These are phyloP conservation scores for Gentiana dahurica DNA, from an alignment of 257 asterid species.

Conservation along the genomic window DNA sequence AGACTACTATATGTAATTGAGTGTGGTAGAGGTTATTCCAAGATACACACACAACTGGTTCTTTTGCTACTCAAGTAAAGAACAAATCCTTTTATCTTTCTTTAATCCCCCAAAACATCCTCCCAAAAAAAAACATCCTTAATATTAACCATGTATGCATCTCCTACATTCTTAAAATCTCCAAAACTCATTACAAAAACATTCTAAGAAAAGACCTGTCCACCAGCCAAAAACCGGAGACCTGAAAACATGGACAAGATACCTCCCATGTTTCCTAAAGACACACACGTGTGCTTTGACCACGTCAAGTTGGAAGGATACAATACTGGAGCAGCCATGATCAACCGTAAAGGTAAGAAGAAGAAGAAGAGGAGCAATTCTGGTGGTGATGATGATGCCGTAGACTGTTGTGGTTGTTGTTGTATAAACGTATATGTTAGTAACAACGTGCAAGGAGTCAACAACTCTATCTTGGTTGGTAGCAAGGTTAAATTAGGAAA, in stretches of 20 bases:
- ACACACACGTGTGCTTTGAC: constrained; percentile 10
- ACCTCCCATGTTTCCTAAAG: constrained; percentile 10
- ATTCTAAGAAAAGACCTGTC: constrained; percentile 4
- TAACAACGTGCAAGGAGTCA: constrained; percentile 65
- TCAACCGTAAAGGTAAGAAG: neutral
- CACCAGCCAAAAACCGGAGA: constrained; percentile 8
- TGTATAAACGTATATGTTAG: constrained; percentile 39
- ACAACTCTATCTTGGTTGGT: constrained; percentile 61
- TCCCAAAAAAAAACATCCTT: too few relatives aligned
- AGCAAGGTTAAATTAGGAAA: constrained; percentile 60
- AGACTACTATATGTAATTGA: constrained; percentile 8
- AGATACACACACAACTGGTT: constrained; percentile 33
- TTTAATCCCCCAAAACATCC: too few relatives aligned
- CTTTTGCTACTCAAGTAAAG: constrained; percentile 35
- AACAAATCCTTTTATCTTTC: neutral
- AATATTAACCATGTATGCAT: too few relatives aligned
- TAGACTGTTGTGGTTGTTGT: neutral
- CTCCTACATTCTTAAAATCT: constrained; percentile 6
- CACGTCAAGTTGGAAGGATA: constrained; percentile 23
- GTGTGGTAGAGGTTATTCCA: constrained; percentile 58
- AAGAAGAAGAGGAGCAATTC: too few relatives aligned
- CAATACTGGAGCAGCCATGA: constrained; percentile 15
- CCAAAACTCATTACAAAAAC: neutral
- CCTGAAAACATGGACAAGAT: neutral
- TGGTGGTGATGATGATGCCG: constrained; percentile 9